These are phyloP conservation scores for Cyclotella atomus DNA, from an alignment of 108 stramenopile species.

Conservation along the genomic window DNA sequence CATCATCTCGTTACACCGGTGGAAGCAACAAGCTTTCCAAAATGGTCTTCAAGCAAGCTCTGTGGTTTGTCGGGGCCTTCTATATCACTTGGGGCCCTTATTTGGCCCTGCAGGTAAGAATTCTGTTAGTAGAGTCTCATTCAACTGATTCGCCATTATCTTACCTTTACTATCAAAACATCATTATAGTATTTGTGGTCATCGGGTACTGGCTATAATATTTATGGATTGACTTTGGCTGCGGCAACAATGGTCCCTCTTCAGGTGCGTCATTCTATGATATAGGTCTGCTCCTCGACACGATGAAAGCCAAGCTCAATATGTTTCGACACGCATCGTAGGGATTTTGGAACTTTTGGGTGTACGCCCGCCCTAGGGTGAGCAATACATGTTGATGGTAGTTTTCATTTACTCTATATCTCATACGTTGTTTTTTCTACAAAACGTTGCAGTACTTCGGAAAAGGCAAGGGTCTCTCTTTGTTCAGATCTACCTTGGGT, in stretches of 20 bases:
- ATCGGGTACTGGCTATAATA: not conserved
- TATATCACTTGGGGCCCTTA: not conserved
- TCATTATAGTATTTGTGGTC: not conserved
- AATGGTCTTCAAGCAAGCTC: constrained; percentile 1
- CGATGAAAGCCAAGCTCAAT: not conserved
- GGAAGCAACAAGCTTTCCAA: not conserved
- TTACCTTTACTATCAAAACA: not conserved
- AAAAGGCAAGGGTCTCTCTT: not conserved
- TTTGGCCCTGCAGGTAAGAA: constrained; percentile 4
- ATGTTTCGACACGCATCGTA: not conserved
- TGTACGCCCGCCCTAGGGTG: not conserved
- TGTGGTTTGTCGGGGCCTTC: not conserved
- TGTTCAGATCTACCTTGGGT: not conserved
- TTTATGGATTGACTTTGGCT: constrained; percentile 1
- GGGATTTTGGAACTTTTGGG: not conserved
- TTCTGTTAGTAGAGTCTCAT: not conserved
- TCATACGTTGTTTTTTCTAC: too few species aligned
- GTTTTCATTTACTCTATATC: too few species aligned
- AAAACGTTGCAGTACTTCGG: too few species aligned
- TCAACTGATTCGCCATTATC: not conserved
- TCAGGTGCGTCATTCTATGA: not conserved
- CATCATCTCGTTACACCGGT: not conserved
- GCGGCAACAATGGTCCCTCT: not conserved
- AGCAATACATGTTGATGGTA: too few species aligned
- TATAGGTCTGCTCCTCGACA: not conserved